Evolutionary conservation across 345 rosid genomes (phyloP), one percentile per base, ranked within the genome.

Genomic region (Aethionema arabicum): DNA sequence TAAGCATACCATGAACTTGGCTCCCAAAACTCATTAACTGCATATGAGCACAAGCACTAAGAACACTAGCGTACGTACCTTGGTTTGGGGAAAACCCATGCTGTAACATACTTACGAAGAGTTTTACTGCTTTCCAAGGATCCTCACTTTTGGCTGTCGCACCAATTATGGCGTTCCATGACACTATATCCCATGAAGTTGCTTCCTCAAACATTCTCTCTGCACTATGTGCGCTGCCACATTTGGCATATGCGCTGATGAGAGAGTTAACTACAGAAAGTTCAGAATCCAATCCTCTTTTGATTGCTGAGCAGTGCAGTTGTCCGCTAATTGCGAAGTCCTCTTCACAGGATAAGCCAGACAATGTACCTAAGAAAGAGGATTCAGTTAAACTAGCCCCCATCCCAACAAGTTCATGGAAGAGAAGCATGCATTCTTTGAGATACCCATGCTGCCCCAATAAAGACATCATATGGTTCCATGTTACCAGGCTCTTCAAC

Each of bases 101-200:
- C 51, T 70, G 65, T 31, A 61, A 45, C 91, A 92, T 82, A 35
- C 68, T 73, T 46, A 46, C 32, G 62, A 82, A 84, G 59, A 68
- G 54, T 30, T 70, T 73, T 27, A 86, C 48, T 61, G 91, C 86
- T 74, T 65, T 79, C 48, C 37, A 63, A 11, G 83, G 88, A 35
- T 69, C 67, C 40, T 65, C 69, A 48, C 74, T 64, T 48, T 74
- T 81, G 56, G 77, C 87, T 67, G 76, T 37, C 44, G 83, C 93
- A 51, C 80, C 72, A 37, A 83, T 77, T 38, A 83, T 45, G 2
- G 85, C 73, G 76, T 92, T 92, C 96, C 96, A 86, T 5, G 95
- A 85, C 30, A 83, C 88, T 66, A 75, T 31, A 62, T 86, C 95
- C 67, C 68, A 70, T 21, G 65, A 47, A 12, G 8, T 21, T 38